Conservation (phyloP, 768 basidiomycete species). For the Epithele typhae region DNA sequence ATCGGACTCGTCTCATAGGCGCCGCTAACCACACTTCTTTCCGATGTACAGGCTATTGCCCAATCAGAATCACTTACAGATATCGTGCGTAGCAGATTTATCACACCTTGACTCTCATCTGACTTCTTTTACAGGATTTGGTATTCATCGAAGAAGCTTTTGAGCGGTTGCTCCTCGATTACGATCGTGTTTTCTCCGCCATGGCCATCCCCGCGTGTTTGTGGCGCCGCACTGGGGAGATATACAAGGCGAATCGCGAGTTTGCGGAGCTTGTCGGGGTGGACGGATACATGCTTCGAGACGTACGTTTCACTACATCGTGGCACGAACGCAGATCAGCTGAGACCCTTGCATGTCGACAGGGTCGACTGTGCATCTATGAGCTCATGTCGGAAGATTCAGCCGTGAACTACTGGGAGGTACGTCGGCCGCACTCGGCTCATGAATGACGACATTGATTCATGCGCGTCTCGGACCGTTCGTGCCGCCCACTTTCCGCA, state of each 20-base stretch:
- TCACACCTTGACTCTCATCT: background rate
- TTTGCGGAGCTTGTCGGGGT: conserved; percentile 89
- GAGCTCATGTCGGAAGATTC: conserved; percentile 98
- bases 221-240: conserved; percentile 96
- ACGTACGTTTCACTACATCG: conserved; percentile 41
- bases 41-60: conserved; percentile 55
- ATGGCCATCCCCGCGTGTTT: conserved; percentile 98
- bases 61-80: conserved; percentile 70
- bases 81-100: conserved; percentile 54
- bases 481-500: too few relatives aligned
- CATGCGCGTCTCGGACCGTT: too few relatives aligned
- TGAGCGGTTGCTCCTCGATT: conserved; percentile 90
- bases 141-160: conserved; percentile 98
- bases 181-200: conserved; percentile 89
- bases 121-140: conserved; percentile 58
- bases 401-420: conserved; percentile 98
- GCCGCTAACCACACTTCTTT: conserved; percentile 2
- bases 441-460: too few relatives aligned
- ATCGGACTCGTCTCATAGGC: background rate
- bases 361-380: conserved; percentile 93
- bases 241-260: conserved; percentile 97
- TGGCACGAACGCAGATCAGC: background rate
- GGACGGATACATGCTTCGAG: conserved; percentile 84
- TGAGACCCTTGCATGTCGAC: conserved; percentile 4
- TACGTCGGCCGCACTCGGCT: too few relatives aligned